Percentiles rank a stretch among this genome's conserved stretches.
Evolutionary conservation across 208 protist genomes (phyloP).

Genomic region (Balamuthia mandrillaris): DNA sequence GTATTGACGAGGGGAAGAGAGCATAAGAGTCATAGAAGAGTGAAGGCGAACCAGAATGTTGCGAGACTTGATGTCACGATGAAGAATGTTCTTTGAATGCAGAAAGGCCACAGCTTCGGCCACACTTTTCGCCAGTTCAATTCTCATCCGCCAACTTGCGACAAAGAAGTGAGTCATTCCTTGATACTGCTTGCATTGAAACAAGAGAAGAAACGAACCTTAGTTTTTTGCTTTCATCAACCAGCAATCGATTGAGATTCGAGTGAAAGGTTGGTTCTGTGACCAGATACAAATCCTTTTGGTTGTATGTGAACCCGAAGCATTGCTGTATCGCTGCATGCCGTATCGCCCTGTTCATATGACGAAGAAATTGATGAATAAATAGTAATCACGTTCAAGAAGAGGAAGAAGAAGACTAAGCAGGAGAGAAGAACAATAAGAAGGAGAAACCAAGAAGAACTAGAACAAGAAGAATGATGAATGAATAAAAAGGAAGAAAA

Average conservation of each 20-base stretch:
- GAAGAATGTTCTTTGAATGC: slow-evolving; percentile 5
- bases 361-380: too few relatives aligned
- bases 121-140: slow-evolving; percentile 1
- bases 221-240: neutral
- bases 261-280: neutral
- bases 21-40: neutral
- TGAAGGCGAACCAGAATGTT: neutral
- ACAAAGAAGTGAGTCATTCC: neutral
- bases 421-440: too few relatives aligned
- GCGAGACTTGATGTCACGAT: neutral
- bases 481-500: too few relatives aligned
- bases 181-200: neutral
- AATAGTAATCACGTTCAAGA: too few relatives aligned
- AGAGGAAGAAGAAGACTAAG: too few relatives aligned
- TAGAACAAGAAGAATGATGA: too few relatives aligned
- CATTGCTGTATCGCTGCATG: too few relatives aligned
- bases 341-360: too few relatives aligned
- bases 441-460: too few relatives aligned
- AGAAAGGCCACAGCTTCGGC: neutral
- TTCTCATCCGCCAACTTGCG: neutral
- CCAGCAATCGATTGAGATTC: neutral
- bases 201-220: neutral
- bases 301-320: too few relatives aligned
- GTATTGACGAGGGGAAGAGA: neutral
- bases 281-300: neutral